These are phyloP conservation scores for Tulasnella sp. DNA, from an alignment of 768 basidiomycete species.

Conservation along the genomic window DNA sequence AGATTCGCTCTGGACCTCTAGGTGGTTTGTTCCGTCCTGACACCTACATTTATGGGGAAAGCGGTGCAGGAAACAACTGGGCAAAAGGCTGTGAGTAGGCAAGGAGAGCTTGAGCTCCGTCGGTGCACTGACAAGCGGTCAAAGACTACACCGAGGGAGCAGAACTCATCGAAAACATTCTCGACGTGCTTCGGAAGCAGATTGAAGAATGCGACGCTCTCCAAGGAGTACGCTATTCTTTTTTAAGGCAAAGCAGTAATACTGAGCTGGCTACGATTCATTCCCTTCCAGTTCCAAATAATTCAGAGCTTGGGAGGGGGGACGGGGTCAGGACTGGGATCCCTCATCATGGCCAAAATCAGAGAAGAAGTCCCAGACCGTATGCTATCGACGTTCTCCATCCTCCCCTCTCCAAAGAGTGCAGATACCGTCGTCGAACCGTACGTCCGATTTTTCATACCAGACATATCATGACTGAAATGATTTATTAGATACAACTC, in stretches of 20 bases:
- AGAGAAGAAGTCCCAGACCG: slow-evolving; percentile 41
- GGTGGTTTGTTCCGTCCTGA: slow-evolving; percentile 83
- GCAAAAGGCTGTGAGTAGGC: slow-evolving; percentile 78
- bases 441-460: slow-evolving; percentile 34
- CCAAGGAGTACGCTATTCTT: slow-evolving; percentile 52
- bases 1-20: slow-evolving; percentile 66
- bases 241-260: slow-evolving; percentile 12
- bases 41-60: slow-evolving; percentile 65
- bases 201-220: slow-evolving; percentile 78
- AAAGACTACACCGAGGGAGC: slow-evolving; percentile 91
- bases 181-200: slow-evolving; percentile 73
- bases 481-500: slow-evolving; percentile 58
- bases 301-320: slow-evolving; percentile 74
- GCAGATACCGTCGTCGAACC: slow-evolving; percentile 52
- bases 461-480: neutral
- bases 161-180: slow-evolving; percentile 61
- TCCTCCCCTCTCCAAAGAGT: slow-evolving; percentile 53
- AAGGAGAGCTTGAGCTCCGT: slow-evolving; percentile 23
- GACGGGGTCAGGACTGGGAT: slow-evolving; percentile 82
- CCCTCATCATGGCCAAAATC: slow-evolving; percentile 57
- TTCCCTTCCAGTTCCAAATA: slow-evolving; percentile 57
- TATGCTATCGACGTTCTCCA: slow-evolving; percentile 53
- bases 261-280: neutral
- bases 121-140: neutral
- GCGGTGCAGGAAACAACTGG: slow-evolving; percentile 88